These are phyloP conservation scores for Globisporangium irregulare DNA, from an alignment of 352 stramenopile species.

Conservation along the genomic window DNA sequence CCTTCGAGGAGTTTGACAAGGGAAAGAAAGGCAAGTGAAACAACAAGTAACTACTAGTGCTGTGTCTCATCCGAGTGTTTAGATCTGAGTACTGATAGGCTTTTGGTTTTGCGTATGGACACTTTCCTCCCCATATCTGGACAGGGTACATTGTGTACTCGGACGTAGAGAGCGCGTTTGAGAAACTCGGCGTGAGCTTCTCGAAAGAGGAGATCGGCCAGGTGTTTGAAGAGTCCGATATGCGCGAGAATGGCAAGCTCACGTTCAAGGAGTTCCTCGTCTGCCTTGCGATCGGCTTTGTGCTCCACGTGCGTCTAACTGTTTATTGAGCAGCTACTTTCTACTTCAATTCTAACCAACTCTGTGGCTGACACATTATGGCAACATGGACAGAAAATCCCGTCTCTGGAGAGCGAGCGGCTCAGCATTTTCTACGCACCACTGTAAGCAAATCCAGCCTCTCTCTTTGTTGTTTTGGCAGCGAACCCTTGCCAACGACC, in stretches of 20 bases:
- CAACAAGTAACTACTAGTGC: not conserved
- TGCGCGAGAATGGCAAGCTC: conserved; percentile 74
- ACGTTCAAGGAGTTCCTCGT: conserved; percentile 89
- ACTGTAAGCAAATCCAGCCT: conserved; percentile 32
- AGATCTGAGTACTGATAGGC: not conserved
- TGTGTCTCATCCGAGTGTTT: not conserved
- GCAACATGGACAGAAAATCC: conserved; percentile 56
- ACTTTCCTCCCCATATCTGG: not conserved
- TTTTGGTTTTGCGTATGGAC: too few species aligned
- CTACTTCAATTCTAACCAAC: not conserved
- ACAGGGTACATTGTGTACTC: conserved; percentile 67
- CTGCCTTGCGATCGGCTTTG: conserved; percentile 82
- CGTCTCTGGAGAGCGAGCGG: conserved; percentile 58
- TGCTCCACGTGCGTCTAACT: conserved; percentile 61
- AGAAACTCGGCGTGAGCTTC: conserved; percentile 73
- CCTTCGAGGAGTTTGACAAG: conserved; percentile 63
- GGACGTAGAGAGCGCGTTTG: conserved; percentile 69
- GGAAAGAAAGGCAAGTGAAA: conserved; percentile 38
- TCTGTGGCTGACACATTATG: not conserved
- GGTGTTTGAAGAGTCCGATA: conserved; percentile 82
- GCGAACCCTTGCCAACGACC: not conserved
- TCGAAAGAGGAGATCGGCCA: conserved; percentile 68
- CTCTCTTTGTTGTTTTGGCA: not conserved
- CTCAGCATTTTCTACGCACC: conserved; percentile 83
- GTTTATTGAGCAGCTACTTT: not conserved